These are phyloP conservation scores for Microbotryum saponariae DNA, from an alignment of 1,284 basidiomycete genomes.

Conservation along the genomic window DNA sequence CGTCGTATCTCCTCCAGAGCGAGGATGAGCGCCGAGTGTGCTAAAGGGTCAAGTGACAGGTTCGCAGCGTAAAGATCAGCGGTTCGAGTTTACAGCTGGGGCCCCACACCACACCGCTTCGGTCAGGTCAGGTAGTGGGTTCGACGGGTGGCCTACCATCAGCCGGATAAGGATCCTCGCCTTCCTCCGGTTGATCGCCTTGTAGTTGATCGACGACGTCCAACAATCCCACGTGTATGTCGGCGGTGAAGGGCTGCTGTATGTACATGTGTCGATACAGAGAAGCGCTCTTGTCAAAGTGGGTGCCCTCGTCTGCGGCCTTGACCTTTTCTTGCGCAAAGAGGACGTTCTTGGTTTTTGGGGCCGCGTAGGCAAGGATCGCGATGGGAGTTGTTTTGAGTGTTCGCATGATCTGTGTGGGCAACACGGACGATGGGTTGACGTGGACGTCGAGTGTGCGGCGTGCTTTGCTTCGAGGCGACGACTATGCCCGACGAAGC, in stretches of 20 bases:
- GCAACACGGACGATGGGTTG: background rate
- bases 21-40: slow-evolving; percentile 29
- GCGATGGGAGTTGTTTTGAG: slow-evolving; percentile 26
- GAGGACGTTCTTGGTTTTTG: slow-evolving; percentile 27
- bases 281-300: slow-evolving; percentile 18
- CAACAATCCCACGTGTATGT: slow-evolving; percentile 2
- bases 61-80: background rate
- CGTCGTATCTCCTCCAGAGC: slow-evolving; percentile 31
- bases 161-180: background rate
- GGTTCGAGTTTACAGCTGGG: no score
- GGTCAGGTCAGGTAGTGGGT: no score
- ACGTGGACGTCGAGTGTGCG: background rate
- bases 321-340: slow-evolving; percentile 10
- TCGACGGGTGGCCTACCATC: slow-evolving; percentile 1
- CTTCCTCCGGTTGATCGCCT: slow-evolving; percentile 10
- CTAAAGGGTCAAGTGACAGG: slow-evolving; percentile 1
- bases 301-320: slow-evolving; percentile 1
- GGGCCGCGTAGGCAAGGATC: slow-evolving; percentile 15
- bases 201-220: slow-evolving; percentile 9
- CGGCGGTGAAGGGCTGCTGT: slow-evolving; percentile 1
- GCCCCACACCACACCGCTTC: no score
- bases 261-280: slow-evolving; percentile 24
- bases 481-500: background rate
- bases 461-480: no score
- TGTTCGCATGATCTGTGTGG: slow-evolving; percentile 26